Evolutionary conservation across 768 basidiomycete species (phyloP), one percentile per base, ranked within the genome.

Genomic region (Suillus cothurnatus): DNA sequence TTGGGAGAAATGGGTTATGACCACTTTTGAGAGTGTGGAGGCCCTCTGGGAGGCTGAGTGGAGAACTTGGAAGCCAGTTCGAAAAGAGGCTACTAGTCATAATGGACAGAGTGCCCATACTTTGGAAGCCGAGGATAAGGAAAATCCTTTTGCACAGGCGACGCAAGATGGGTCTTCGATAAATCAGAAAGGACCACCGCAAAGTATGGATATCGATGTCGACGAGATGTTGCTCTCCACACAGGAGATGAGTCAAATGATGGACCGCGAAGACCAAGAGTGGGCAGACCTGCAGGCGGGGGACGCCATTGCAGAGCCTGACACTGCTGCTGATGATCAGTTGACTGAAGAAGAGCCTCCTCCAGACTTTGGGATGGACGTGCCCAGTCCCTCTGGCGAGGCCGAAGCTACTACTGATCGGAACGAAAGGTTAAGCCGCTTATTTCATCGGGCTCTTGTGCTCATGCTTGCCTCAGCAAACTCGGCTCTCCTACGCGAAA

Each of bases 11-110:
- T 89, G 85, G 83, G 86, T 93, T 34, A 91, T 93, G 88, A 91
- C 94, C 8, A 87, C 91, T 0, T 98, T 97, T 71, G 91, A 97
- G 77, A 96, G 95, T 69, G 81, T 92, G 31, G 92, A 96, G 77
- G 91, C 88, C 1, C 82, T 95, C 12, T 97, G 95, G 95, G 88
- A 91, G 53, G 77, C 83, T 41, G 69, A 81, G 62, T 84, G 81
- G 74, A 87, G 78, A 72, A 80, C 78, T 12, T 90, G 90, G 89
- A 85, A 75, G 71, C 86, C 89, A 26, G 61, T 45, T 19, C 59
- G 11, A 31, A 57, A 62, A 1, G 61, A 52, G 31, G 38, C 63
- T 5, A 62, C 67, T 12, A 69, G 69, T 39, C 28, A 52, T 31
- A 65, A 74, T 28, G 72, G 73, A 31, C 70, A 74, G 32, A 71